Percentiles rank a stretch among this genome's conserved stretches.
Evolutionary conservation across 1,284 basidiomycete genomes (phyloP).

Genomic region (Sporisorium iseilematis-ciliati): DNA sequence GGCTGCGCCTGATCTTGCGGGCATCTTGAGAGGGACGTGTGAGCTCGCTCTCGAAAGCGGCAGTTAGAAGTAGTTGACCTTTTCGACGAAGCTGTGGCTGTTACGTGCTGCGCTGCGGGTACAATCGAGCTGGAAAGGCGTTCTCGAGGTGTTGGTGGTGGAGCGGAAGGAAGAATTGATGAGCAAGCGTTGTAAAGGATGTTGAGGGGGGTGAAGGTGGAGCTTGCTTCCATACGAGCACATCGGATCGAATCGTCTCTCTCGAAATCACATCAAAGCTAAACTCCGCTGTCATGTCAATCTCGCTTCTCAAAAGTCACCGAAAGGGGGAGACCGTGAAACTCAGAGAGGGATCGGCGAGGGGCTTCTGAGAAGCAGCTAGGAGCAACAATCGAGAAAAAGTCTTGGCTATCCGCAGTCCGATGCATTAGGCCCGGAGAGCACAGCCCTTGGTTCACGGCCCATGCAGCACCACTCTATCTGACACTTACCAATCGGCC

Average conservation of each 20-base stretch:
- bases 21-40: constrained; percentile 16
- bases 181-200: neutral
- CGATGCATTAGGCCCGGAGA: neutral
- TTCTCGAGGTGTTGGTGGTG: constrained; percentile 13
- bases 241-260: neutral
- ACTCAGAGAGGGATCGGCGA: constrained; percentile 33
- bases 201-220: neutral
- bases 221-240: too few relatives aligned
- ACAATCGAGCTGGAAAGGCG: neutral
- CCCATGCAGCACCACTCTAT: neutral
- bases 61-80: neutral
- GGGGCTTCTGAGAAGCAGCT: constrained; percentile 9
- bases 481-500: neutral
- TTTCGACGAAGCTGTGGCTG: neutral
- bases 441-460: constrained; percentile 18
- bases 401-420: constrained; percentile 34
- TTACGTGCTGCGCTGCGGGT: neutral
- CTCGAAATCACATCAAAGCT: neutral
- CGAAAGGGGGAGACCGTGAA: constrained; percentile 1
- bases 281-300: constrained; percentile 2
- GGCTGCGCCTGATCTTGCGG: constrained; percentile 25
- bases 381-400: constrained; percentile 8
- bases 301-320: constrained; percentile 11
- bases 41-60: neutral
- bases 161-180: constrained; percentile 10